These are phyloP conservation scores for Ambrosia artemisiifolia DNA, from an alignment of 129 eudicot species.

Conservation along the genomic window DNA sequence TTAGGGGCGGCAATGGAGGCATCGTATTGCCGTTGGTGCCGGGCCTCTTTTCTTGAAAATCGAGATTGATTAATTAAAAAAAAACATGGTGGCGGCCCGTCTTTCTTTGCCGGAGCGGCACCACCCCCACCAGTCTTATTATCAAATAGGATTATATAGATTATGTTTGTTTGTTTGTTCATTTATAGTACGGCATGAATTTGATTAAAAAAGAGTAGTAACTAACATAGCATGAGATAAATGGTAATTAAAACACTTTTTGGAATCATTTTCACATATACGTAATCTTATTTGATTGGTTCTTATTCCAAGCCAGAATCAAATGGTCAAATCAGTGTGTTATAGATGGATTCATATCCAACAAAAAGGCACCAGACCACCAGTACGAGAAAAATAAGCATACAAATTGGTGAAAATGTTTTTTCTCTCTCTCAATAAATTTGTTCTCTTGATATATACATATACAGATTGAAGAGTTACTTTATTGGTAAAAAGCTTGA, in stretches of 20 bases:
- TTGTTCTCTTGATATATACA: conserved; percentile 11
- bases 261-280: background rate
- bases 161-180: background rate
- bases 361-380: conserved; percentile 14
- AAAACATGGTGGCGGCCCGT: too few relatives aligned
- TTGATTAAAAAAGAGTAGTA: background rate
- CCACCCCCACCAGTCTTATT: too few relatives aligned
- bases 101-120: too few relatives aligned
- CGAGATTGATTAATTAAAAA: too few relatives aligned
- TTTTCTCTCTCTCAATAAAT: conserved; percentile 26
- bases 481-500: too few relatives aligned
- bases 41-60: too few relatives aligned
- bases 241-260: background rate
- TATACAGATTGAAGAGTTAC: too few relatives aligned
- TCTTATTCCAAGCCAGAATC: conserved; percentile 6
- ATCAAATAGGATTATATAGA: background rate
- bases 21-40: too few relatives aligned
- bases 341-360: conserved; percentile 22
- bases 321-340: background rate
- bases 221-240: background rate
- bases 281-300: background rate
- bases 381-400: conserved; percentile 22
- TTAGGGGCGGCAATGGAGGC: too few relatives aligned
- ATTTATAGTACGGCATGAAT: background rate
- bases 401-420: conserved; percentile 32